These are phyloP conservation scores for Phytophthora sojae DNA, from an alignment of 352 stramenopile genomes.

Conservation along the genomic window DNA sequence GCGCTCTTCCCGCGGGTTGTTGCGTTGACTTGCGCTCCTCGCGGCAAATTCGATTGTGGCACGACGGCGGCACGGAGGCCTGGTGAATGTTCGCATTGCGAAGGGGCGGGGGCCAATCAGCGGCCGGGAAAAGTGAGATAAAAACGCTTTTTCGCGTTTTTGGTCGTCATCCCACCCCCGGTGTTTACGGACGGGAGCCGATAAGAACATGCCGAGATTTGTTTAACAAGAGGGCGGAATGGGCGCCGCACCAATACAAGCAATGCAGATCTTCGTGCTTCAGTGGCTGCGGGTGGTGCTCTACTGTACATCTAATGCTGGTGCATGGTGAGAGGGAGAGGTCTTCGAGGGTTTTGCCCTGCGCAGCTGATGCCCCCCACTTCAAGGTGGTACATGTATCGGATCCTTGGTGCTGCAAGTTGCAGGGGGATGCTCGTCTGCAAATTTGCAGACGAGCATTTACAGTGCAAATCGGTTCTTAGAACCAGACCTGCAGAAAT, in stretches of 20 bases:
- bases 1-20: slow-evolving; percentile 9
- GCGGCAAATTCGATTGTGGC: slow-evolving; percentile 35
- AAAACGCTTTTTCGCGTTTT: slow-evolving; percentile 27
- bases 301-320: no score
- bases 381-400: slow-evolving; percentile 25
- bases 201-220: not conserved
- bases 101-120: slow-evolving; percentile 9
- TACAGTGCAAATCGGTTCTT: no score
- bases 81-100: slow-evolving; percentile 7
- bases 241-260: no score
- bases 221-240: not conserved
- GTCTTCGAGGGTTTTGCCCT: not conserved
- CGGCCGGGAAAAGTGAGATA: slow-evolving; percentile 2
- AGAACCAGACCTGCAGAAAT: not conserved
- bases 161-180: slow-evolving; percentile 14
- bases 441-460: no score
- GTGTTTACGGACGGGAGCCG: not conserved
- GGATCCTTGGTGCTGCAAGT: not conserved
- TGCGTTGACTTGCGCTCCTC: slow-evolving; percentile 15
- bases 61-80: not conserved
- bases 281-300: not conserved
- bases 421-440: slow-evolving; percentile 1
- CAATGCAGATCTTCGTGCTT: no score
- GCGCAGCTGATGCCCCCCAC: not conserved
- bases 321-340: not conserved